A percentile compares a stretch with the other conserved stretches of the same genome.
Evolutionary conservation across 805 yeast genomes (phyloP).

Genomic region (Kluyveromyces lactis): DNA sequence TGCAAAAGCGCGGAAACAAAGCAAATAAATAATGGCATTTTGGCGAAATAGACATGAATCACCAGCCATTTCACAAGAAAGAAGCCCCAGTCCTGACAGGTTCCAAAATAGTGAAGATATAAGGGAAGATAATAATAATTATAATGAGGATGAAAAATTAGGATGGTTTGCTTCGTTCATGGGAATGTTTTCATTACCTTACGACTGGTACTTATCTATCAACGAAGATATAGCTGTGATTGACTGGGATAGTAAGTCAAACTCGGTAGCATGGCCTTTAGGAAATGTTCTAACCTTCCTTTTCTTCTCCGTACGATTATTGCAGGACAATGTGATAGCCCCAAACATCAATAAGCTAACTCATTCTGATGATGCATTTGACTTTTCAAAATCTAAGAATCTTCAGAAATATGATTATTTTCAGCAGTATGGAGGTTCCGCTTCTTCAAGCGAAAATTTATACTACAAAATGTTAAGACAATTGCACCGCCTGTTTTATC

Average conservation of each 20-base stretch:
- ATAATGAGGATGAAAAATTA: not conserved
- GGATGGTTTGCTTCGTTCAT: conserved; percentile 5
- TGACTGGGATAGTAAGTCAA: conserved; percentile 26
- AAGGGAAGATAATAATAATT: too few relatives aligned
- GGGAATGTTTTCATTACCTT: conserved; percentile 10
- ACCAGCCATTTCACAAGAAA: too few relatives aligned
- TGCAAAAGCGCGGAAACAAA: too few relatives aligned
- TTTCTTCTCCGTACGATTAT: conserved; percentile 18
- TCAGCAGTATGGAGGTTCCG: conserved; percentile 7
- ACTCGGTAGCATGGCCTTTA: conserved; percentile 18
- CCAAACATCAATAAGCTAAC: conserved; percentile 19
- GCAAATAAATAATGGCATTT: too few relatives aligned
- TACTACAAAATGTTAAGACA: conserved; percentile 11
- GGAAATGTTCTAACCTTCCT: conserved; percentile 17
- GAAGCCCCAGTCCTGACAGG: too few relatives aligned
- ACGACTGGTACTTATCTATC: conserved; percentile 17
- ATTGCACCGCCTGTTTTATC: conserved; percentile 10
- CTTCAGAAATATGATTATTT: conserved; percentile 16
- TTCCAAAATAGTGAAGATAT: too few relatives aligned
- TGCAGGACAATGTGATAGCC: conserved; percentile 24
- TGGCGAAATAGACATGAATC: too few relatives aligned
- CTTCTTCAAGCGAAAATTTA: conserved; percentile 2
- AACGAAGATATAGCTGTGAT: conserved; percentile 19
- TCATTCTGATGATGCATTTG: conserved; percentile 18
- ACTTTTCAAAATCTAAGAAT: conserved; percentile 21